phyloP scores from a whole-genome alignment of 75 land plant genomes.

The Larix kaempferi region DNA sequence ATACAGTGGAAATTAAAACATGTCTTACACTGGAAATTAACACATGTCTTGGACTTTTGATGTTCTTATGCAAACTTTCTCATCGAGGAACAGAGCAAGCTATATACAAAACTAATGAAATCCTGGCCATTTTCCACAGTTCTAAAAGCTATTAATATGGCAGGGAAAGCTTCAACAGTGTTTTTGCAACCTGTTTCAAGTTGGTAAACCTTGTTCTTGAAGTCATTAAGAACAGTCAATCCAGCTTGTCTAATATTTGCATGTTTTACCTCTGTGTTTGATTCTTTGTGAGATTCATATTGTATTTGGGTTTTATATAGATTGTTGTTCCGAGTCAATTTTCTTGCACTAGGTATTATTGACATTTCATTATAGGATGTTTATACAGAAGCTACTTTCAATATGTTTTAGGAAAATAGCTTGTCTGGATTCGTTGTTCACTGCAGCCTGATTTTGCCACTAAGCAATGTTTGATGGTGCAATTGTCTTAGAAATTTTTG shows the following conservation, averaged over 20 bases:
- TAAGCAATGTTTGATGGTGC: neutral
- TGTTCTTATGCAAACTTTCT: neutral
- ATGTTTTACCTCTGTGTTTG: neutral
- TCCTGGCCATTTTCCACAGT: neutral
- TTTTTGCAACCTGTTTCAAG: neutral
- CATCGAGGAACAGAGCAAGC: neutral
- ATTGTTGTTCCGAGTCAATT: neutral
- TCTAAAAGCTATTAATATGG: neutral
- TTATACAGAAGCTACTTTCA: neutral
- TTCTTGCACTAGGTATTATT: too few species aligned
- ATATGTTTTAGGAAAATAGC: neutral
- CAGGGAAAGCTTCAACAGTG: neutral
- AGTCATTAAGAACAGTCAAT: neutral
- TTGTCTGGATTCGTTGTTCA: neutral
- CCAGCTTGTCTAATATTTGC: neutral
- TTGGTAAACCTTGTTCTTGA: neutral
- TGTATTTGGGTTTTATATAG: neutral
- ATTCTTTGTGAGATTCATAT: neutral
- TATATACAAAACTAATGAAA: neutral
- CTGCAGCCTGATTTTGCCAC: too few species aligned
- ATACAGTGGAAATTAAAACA: neutral
- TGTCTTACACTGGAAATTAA: neutral
- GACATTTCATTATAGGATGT: neutral
- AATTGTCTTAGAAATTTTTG: neutral
- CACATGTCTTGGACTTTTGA: neutral